A percentile compares a stretch with the other conserved stretches of the same genome.
Evolutionary conservation across 2,329 filamentous ascomycete genomes (phyloP).

Genomic region (Fusarium verrucosum): DNA sequence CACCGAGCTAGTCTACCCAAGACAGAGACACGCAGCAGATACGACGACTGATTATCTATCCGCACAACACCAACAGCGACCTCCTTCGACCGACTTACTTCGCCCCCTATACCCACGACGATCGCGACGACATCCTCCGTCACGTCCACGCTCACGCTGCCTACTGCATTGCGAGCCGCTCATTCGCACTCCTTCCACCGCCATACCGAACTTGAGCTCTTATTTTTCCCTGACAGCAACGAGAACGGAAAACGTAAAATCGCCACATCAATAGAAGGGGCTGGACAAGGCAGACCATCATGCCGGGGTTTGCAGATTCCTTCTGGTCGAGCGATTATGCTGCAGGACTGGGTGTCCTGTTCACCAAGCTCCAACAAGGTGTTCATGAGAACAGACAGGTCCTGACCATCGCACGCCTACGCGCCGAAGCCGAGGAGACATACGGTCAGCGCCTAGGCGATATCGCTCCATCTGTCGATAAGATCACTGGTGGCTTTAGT

Average conservation of each 20-base stretch:
- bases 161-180: conserved; percentile 17
- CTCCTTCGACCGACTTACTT: conserved; percentile 6
- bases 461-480: conserved; percentile 84
- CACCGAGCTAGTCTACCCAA: conserved; percentile 38
- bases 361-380: conserved; percentile 95
- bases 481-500: conserved; percentile 82
- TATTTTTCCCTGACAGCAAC: conserved; percentile 12
- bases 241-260: conserved; percentile 14
- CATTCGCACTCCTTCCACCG: conserved; percentile 14
- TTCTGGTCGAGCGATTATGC: conserved; percentile 99
- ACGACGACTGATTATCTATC: conserved; percentile 21
- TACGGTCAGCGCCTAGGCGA: conserved; percentile 84
- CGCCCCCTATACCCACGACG: conserved; percentile 17
- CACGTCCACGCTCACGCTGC: conserved; percentile 12
- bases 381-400: conserved; percentile 95
- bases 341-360: conserved; percentile 91
- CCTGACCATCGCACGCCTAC: conserved; percentile 88
- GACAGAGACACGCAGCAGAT: conserved; percentile 42
- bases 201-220: conserved; percentile 24
- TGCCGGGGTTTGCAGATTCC: conserved; percentile 91
- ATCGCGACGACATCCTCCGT: conserved; percentile 27
- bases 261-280: conserved; percentile 34
- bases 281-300: conserved; percentile 56
- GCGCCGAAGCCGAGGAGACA: conserved; percentile 91
- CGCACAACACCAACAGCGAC: conserved; percentile 24